Conservation (phyloP, 225 moss, liverwort and hornwort genomes). For the Polytrichum formosum region DNA sequence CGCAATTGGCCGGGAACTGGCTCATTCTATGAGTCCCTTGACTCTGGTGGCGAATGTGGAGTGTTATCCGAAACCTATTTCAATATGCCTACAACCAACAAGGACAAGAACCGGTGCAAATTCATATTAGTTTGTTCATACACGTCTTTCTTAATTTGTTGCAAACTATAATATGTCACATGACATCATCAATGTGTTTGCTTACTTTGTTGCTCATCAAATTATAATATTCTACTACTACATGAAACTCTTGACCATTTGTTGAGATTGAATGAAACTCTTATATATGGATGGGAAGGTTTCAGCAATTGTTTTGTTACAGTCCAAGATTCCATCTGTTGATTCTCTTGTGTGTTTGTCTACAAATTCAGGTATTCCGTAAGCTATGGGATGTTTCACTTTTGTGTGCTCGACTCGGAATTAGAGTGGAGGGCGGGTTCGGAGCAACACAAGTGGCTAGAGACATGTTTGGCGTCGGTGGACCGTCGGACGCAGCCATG, state of each 20-base stretch:
- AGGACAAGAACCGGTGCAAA: conserved; percentile 16
- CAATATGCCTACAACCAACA: conserved; percentile 29
- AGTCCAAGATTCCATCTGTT: too few species aligned
- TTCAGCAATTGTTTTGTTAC: too few species aligned
- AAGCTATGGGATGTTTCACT: conserved; percentile 50
- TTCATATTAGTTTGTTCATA: too few species aligned
- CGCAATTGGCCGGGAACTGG: conserved; percentile 36
- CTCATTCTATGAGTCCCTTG: conserved; percentile 23
- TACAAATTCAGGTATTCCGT: conserved; percentile 31
- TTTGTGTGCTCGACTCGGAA: conserved; percentile 46
- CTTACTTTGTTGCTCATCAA: too few species aligned
- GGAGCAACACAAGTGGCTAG: conserved; percentile 62
- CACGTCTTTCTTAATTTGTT: too few species aligned
- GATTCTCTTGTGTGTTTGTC: not conserved
- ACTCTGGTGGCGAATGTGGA: conserved; percentile 54
- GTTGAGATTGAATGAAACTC: too few species aligned
- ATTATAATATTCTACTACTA: too few species aligned
- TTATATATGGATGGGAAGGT: too few species aligned
- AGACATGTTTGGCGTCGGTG: conserved; percentile 62
- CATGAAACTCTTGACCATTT: too few species aligned
- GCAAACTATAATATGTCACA: too few species aligned
- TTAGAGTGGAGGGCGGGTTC: conserved; percentile 43
- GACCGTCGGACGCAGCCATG: conserved; percentile 82
- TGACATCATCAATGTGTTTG: too few species aligned
- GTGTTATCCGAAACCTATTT: conserved; percentile 18